Evolutionary conservation across 495 filamentous ascomycete genomes (phyloP).

Genomic region (Glarea lozoyensis): DNA sequence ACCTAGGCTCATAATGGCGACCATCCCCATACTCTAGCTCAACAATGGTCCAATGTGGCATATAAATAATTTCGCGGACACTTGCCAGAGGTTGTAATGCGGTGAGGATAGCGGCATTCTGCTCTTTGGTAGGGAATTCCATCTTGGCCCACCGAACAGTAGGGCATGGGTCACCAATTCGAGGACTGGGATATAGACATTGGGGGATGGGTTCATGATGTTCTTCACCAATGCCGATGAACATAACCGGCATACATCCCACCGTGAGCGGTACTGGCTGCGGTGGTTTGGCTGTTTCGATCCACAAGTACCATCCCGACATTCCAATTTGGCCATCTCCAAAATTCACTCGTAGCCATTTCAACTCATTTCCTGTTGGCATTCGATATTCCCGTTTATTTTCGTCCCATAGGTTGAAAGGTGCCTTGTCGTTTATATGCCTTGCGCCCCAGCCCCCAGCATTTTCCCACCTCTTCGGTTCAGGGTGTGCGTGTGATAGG

Average conservation of each 20-base stretch:
- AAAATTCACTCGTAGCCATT: slow-evolving; percentile 20
- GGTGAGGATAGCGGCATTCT: slow-evolving; percentile 15
- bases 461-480: slow-evolving; percentile 10
- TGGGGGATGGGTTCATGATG: slow-evolving; percentile 13
- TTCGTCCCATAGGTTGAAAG: slow-evolving; percentile 13
- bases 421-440: slow-evolving; percentile 12
- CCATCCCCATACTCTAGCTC: slow-evolving; percentile 21
- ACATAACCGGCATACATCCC: slow-evolving; percentile 22
- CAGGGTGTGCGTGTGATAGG: slow-evolving; percentile 9
- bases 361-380: slow-evolving; percentile 11
- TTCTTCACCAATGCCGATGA: slow-evolving; percentile 16
- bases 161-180: slow-evolving; percentile 21
- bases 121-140: slow-evolving; percentile 18
- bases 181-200: slow-evolving; percentile 19
- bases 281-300: slow-evolving; percentile 20
- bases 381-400: slow-evolving; percentile 8
- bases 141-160: slow-evolving; percentile 18
- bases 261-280: slow-evolving; percentile 23
- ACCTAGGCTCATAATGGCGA: slow-evolving; percentile 16
- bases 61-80: slow-evolving; percentile 20
- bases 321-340: slow-evolving; percentile 13
- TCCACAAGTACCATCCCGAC: slow-evolving; percentile 20
- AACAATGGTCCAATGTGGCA: slow-evolving; percentile 22
- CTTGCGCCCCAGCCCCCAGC: slow-evolving; percentile 10
- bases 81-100: slow-evolving; percentile 20